These are phyloP conservation scores for Persicaria tinctoria DNA, from an alignment of 148 eudicot species.

Conservation along the genomic window DNA sequence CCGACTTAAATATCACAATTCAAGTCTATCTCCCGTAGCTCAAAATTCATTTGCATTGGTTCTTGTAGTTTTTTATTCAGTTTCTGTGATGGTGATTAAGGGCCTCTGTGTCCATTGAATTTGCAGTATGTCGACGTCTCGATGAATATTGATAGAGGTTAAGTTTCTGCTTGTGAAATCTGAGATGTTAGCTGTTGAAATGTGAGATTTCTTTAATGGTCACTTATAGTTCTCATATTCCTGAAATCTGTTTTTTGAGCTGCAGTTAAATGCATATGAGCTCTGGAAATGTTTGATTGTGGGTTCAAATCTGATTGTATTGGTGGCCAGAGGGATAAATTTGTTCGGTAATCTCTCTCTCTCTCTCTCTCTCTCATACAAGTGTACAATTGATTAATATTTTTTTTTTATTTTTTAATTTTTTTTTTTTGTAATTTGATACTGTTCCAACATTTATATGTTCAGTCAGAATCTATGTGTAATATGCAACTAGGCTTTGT, in stretches of 20 bases:
- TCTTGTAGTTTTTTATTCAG: background rate
- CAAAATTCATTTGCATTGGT: background rate
- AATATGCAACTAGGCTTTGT: background rate
- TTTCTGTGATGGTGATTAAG: background rate
- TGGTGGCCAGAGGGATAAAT: slow-evolving; percentile 40
- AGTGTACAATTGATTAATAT: background rate
- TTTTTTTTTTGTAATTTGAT: background rate
- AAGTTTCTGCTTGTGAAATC: background rate
- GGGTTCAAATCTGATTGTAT: slow-evolving; percentile 7
- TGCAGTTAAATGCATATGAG: background rate
- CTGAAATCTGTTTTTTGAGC: background rate
- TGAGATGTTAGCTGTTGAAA: background rate
- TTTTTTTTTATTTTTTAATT: too few species aligned
- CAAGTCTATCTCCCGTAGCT: background rate
- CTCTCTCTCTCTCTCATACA: background rate
- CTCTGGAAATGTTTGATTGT: slow-evolving; percentile 13
- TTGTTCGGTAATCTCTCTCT: slow-evolving; percentile 23
- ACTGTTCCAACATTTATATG: background rate
- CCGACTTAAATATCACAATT: too few species aligned
- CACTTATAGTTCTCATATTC: background rate
- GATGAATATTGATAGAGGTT: background rate
- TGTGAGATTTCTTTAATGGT: background rate
- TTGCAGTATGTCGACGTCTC: background rate
- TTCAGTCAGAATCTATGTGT: background rate
- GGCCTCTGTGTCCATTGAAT: too few species aligned